Base-by-base conservation (phyloP, 1,284 basidiomycete genomes). In the Microstroma glucosiphilum region DNA sequence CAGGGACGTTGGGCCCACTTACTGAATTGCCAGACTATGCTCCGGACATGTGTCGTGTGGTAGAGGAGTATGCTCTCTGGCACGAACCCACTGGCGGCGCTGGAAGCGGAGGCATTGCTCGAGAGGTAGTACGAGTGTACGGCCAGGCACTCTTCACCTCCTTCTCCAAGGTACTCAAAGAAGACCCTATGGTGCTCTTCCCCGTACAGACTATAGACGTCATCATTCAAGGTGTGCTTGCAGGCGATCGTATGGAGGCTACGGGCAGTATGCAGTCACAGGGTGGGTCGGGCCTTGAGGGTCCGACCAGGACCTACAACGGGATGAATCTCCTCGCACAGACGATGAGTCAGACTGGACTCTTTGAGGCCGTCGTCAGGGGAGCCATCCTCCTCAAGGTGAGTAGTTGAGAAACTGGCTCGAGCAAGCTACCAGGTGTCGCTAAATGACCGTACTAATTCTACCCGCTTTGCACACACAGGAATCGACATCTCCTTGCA, bases 11-110 rank as follows among this genome's bases (percentile, higher is more conserved):
- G 19, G 51, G 51, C 15, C 55, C 68, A 17, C 57, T 74, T 15
- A 58, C 78, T 6, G 65, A 64, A 17, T 66, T 72, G 64, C 75
- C 76, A 0, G 77, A 79, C 59, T 73, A 68, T 57, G 65, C 68
- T 48, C 63, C 73, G 62, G 72, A 77, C 30, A 67, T 71, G 53
- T 77, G 76, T 54, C 68, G 70, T 9, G 66, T 75, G 1, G 58
- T 73, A 30, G 73, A 74, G 42, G 75, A 75, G 56, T 65, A 63
- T 11, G 67, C 69, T 40, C 67, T 76, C 59, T 79, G 26, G 70
- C 64, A 40, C 75, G 76, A 40, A 57, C 63, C 46, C 71, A 74
- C 53, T 61, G 69, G 13, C 37, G 57, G 12, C 19, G 19, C 2
- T 19, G 57, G 59, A 60, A 41, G 40, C 21, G 37, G 37, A 13